A percentile compares a stretch with the other conserved stretches of the same genome.
Conservation (phyloP, 192 early-diverging fungal genomes). For the Coemansia sp. region DNA sequence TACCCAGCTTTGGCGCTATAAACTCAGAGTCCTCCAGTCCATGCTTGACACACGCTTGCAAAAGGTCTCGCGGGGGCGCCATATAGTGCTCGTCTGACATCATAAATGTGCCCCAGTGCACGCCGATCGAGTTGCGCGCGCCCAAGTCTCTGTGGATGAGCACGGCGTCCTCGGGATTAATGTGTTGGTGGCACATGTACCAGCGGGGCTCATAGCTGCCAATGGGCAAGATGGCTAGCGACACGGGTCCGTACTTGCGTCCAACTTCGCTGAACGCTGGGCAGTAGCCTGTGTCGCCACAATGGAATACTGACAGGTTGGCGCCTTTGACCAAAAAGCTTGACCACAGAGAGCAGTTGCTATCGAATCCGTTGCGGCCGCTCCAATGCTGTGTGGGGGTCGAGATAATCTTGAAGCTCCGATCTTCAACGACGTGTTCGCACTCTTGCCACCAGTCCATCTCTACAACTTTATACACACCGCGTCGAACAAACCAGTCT, state of each 20-base stretch:
- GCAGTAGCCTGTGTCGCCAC: conserved; percentile 88
- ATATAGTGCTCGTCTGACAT: conserved; percentile 76
- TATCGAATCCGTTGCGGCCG: conserved; percentile 67
- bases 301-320: conserved; percentile 34
- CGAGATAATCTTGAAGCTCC: conserved; percentile 30
- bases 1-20: conserved; percentile 48
- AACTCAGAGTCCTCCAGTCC: conserved; percentile 25
- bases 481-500: conserved; percentile 64
- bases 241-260: conserved; percentile 67
- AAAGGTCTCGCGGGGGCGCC: conserved; percentile 70
- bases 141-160: conserved; percentile 75
- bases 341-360: conserved; percentile 80
- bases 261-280: conserved; percentile 88
- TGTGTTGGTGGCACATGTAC: conserved; percentile 77
- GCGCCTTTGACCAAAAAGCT: conserved; percentile 65
- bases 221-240: conserved; percentile 81
- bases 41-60: conserved; percentile 47
- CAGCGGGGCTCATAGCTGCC: conserved; percentile 84
- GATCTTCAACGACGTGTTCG: conserved; percentile 14
- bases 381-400: conserved; percentile 69
- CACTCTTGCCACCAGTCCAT: conserved; percentile 81
- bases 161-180: conserved; percentile 82
- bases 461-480: conserved; percentile 65
- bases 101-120: conserved; percentile 90
- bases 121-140: conserved; percentile 68